Evolutionary conservation across 768 basidiomycete species (phyloP), one percentile per base, ranked within the genome.

Genomic region (Megacollybia marginata): DNA sequence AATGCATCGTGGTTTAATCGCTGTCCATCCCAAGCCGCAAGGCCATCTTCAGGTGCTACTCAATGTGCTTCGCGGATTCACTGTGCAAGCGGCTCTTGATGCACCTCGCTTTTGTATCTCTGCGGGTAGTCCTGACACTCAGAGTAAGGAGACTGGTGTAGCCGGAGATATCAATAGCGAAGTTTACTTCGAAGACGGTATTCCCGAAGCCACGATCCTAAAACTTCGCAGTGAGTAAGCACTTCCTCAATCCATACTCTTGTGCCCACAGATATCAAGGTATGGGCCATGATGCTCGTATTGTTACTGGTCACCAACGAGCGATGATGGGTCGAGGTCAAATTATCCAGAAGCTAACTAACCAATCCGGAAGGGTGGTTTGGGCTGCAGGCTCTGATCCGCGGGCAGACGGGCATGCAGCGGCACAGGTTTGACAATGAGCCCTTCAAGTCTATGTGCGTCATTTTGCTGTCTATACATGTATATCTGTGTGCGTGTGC

Each of bases 61-160:
- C 28, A 96, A 93, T 61, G 78, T 96, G 47, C 75, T 97, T 23
- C 79, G 92, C 43, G 94, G 94, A 2, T 90, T 82, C 64, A 87
- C 83, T 2, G 77, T 83, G 0, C 96, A 99, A 67, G 82, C 89
- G 3, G 89, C 93, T 12, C 78, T 99, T 34, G 95, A 97, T 65
- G 87, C 92, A 0, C 95, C 94, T 9, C 82, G 95, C 12, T 96
- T 98, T 70, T 98, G 94, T 62, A 97, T 98, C 51, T 93, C 92
- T 12, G 80, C 91, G 15, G 88, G 87, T 20, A 76, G 75, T 49
- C 86, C 89, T 1, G 82, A 86, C 53, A 59, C 76, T 2, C 71
- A 78, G 40, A 70, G 67, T 19, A 67, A 68, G 33, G 64, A 70
- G 31, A 65, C 69, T 9, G 72, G 71, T 9, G 63, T 67, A 20